Percentiles rank a stretch among this genome's conserved stretches.
Evolutionary conservation across 495 filamentous ascomycete genomes (phyloP).

Genomic region (Hypoxylon cercidicola): DNA sequence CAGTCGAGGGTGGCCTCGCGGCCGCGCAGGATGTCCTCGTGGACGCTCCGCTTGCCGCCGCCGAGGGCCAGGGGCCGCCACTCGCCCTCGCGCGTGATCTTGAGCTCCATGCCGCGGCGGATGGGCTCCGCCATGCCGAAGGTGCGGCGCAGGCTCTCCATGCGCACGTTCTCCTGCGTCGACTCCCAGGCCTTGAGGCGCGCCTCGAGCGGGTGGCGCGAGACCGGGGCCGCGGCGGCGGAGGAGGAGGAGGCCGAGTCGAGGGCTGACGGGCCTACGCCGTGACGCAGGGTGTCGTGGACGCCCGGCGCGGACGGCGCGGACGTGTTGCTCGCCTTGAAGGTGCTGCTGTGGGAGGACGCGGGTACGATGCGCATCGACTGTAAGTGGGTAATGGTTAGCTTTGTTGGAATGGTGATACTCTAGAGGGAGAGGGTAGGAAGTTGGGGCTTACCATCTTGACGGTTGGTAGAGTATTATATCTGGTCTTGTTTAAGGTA

Average conservation of each 20-base stretch:
- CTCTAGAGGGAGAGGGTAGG: conserved; percentile 4
- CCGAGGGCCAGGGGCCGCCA: conserved; percentile 61
- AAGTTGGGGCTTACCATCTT: conserved; percentile 59
- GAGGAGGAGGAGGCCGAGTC: conserved; percentile 57
- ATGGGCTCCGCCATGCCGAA: conserved; percentile 96
- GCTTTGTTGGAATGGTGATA: conserved; percentile 16
- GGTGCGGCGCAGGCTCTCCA: conserved; percentile 82
- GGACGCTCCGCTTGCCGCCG: conserved; percentile 21
- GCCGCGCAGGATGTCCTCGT: conserved; percentile 64
- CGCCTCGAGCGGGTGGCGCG: conserved; percentile 88
- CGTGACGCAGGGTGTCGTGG: conserved; percentile 89
- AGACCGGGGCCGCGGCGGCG: conserved; percentile 58
- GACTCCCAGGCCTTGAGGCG: conserved; percentile 84
- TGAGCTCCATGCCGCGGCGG: conserved; percentile 93
- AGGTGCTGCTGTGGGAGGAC: conserved; percentile 65
- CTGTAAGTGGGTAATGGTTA: conserved; percentile 58
- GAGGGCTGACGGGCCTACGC: conserved; percentile 68
- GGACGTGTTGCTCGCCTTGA: conserved; percentile 64
- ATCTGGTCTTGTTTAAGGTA: conserved; percentile 18
- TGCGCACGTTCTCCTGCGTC: conserved; percentile 87
- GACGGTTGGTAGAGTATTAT: conserved; percentile 33
- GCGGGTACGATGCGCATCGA: conserved; percentile 89
- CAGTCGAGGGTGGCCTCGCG: conserved; percentile 36
- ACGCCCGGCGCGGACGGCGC: conserved; percentile 91
- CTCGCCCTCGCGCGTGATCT: conserved; percentile 71